Conservation (phyloP, 441 rosid genomes). For the Adansonia grandidieri region DNA sequence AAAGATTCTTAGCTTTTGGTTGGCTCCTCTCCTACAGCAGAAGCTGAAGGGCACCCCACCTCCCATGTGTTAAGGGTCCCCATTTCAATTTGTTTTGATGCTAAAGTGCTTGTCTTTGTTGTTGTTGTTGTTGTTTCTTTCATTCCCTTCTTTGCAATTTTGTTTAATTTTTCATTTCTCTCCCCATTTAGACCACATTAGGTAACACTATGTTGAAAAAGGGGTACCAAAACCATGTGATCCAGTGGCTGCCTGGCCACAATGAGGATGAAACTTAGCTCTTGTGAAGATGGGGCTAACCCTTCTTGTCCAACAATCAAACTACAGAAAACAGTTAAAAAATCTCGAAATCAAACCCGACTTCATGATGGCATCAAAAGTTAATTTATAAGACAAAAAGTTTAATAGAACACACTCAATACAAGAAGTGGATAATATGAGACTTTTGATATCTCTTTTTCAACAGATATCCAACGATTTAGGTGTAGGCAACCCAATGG, state of each 20-base stretch:
- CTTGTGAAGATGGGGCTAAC: constrained; percentile 46
- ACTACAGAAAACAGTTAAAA: constrained; percentile 30
- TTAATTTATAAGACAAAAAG: no score
- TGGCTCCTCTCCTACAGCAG: constrained; percentile 51
- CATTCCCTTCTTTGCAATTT: constrained; percentile 27
- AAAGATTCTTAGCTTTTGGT: constrained; percentile 53
- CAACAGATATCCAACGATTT: no score
- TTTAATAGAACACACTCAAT: no score
- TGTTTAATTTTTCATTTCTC: neutral
- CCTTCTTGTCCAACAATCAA: constrained; percentile 31
- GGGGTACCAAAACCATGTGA: constrained; percentile 56
- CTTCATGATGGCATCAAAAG: no score
- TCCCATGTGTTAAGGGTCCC: constrained; percentile 89
- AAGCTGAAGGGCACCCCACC: constrained; percentile 39
- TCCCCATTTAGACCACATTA: constrained; percentile 38
- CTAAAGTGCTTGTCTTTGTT: constrained; percentile 66
- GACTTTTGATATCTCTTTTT: no score
- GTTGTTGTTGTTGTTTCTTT: constrained; percentile 46
- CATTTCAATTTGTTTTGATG: constrained; percentile 57
- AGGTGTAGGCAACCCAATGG: no score
- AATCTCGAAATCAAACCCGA: no score
- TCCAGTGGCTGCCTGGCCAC: constrained; percentile 48
- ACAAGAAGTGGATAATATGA: no score
- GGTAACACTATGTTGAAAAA: constrained; percentile 34
- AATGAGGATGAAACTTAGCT: constrained; percentile 29